These are phyloP conservation scores for Oryza punctata DNA, from an alignment of 176 grass and related monocot species.

Conservation along the genomic window DNA sequence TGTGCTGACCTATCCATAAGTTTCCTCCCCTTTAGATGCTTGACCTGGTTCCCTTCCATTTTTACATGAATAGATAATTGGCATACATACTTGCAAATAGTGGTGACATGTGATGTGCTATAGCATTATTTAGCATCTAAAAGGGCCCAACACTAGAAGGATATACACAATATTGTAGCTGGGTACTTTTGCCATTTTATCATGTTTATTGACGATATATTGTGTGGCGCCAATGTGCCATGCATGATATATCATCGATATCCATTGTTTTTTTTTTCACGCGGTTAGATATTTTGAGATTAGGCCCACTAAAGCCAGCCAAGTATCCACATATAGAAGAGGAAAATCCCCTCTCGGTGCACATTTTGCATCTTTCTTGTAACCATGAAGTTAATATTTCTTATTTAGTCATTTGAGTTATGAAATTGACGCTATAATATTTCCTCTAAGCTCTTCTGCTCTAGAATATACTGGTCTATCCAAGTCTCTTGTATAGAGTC, in stretches of 20 bases:
- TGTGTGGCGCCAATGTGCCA: background rate
- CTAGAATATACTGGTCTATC: no score
- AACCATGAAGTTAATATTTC: no score
- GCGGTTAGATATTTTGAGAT: no score
- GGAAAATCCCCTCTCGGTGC: no score
- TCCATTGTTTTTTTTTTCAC: background rate
- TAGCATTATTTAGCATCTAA: background rate
- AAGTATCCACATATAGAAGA: no score
- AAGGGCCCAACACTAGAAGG: background rate
- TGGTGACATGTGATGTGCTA: background rate
- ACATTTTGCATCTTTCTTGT: no score
- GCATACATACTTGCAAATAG: background rate
- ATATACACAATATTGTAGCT: background rate
- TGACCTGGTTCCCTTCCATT: background rate
- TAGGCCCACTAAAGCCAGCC: no score
- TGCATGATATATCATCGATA: background rate
- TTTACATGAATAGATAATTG: background rate
- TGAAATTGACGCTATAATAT: no score
- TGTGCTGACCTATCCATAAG: background rate
- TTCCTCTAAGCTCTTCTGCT: no score
- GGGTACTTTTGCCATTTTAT: background rate
- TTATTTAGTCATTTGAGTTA: no score
- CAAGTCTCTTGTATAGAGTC: no score
- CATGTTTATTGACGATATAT: background rate
- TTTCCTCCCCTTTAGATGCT: slow-evolving; percentile 8